Base-by-base conservation (phyloP, 192 early-diverging fungal species). In the Entomortierella chlamydospora region DNA sequence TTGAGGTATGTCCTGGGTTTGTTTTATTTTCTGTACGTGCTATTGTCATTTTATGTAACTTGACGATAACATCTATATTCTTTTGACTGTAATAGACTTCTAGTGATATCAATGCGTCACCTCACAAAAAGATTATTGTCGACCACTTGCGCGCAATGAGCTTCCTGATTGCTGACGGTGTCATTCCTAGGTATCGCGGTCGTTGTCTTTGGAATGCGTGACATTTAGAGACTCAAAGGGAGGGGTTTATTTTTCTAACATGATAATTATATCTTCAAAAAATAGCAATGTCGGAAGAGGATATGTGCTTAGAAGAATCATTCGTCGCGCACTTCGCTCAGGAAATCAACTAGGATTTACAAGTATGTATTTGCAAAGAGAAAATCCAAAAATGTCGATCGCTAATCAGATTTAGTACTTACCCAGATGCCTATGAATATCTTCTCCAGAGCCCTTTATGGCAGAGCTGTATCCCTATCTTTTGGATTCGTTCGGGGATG, bases 221-320 rank as follows among this genome's bases (percentile, higher is more conserved):
- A n/a, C n/a, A n/a, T n/a, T n/a, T n/a, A n/a, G n/a, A n/a, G n/a
- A n/a, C n/a, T n/a, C n/a, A n/a, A n/a, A n/a, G n/a, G n/a, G n/a
- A n/a, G n/a, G n/a, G n/a, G n/a, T n/a, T n/a, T n/a, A n/a, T n/a
- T n/a, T n/a, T n/a, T n/a, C n/a, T n/a, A n/a, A n/a, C n/a, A n/a
- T n/a, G n/a, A n/a, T n/a, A n/a, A n/a, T n/a, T n/a, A n/a, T n/a
- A n/a, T n/a, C n/a, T n/a, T n/a, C n/a, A n/a, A n/a, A n/a, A n/a
- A 9, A 57, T 28, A 86, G 85, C 22, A 87, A 87, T 52, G 74
- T 83, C 7, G 85, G 86, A 29, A 72, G 88, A 20, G 88, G 88
- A 0, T 89, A 89, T 73, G 88, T 90, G 4, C 81, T 90, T 53
- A 72, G 89, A 37, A 81, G 87, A 57, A 88, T 90, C 41, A 87